A percentile compares a stretch with the other conserved stretches of the same genome.
Evolutionary conservation across 2,329 filamentous ascomycete species (phyloP).

Genomic region (Xylariales sp.): DNA sequence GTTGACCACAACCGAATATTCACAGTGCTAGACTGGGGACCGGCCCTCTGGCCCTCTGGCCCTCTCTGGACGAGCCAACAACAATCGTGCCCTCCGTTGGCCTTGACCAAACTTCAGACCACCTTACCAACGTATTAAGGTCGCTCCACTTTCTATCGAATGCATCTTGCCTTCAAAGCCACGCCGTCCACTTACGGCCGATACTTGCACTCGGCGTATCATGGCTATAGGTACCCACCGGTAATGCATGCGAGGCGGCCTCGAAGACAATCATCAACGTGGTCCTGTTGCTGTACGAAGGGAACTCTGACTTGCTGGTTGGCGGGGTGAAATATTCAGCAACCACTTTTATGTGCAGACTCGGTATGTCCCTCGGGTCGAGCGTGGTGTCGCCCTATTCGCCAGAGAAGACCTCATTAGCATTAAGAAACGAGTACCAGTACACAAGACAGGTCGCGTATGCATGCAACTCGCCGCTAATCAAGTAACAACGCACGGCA

Average conservation of each 20-base stretch:
- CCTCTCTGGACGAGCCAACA: neutral
- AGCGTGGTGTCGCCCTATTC: slow-evolving; percentile 33
- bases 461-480: slow-evolving; percentile 3
- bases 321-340: slow-evolving; percentile 34
- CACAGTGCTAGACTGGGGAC: neutral
- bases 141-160: neutral
- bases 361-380: slow-evolving; percentile 30
- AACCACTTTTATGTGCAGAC: slow-evolving; percentile 37
- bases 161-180: neutral
- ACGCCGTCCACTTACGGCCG: slow-evolving; percentile 7
- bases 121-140: neutral
- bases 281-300: slow-evolving; percentile 37
- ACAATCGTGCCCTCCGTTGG: neutral
- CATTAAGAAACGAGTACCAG: slow-evolving; percentile 1
- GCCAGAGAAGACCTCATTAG: slow-evolving; percentile 15
- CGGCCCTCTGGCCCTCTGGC: no score
- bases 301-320: slow-evolving; percentile 36
- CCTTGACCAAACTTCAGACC: neutral
- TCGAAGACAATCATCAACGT: slow-evolving; percentile 56
- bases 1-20: neutral
- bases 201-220: neutral
- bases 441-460: neutral
- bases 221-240: neutral
- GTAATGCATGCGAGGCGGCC: neutral
- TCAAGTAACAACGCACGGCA: slow-evolving; percentile 7